Conservation (phyloP, 495 filamentous ascomycete genomes). For the Neurospora sp. region DNA sequence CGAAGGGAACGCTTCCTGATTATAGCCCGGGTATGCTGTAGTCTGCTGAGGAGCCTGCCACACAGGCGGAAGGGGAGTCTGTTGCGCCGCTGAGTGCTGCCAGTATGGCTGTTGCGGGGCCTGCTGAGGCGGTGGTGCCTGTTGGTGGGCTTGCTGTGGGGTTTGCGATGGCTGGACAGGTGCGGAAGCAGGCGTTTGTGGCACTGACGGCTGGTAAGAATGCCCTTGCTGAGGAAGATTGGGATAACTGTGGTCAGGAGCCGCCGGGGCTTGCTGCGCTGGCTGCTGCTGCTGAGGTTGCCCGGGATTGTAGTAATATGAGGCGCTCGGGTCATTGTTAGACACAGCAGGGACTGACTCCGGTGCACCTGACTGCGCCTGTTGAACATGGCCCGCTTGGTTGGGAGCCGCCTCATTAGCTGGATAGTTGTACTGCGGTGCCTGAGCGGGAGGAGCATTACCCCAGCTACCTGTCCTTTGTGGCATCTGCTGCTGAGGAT, state of each 20-base stretch:
- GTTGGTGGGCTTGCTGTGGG: constrained; percentile 20
- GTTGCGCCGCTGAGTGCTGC: constrained; percentile 28
- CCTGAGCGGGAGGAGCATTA: constrained; percentile 20
- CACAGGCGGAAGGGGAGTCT: constrained; percentile 29
- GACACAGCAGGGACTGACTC: constrained; percentile 16
- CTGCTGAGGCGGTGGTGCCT: constrained; percentile 19
- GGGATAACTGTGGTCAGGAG: constrained; percentile 31
- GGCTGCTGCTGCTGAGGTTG: constrained; percentile 7
- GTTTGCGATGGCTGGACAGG: constrained; percentile 32
- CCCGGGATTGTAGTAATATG: constrained; percentile 39
- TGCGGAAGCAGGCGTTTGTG: constrained; percentile 33
- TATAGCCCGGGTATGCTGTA: constrained; percentile 45
- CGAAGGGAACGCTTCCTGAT: constrained; percentile 53
- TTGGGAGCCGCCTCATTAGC: constrained; percentile 20
- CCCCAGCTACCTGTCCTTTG: constrained; percentile 40
- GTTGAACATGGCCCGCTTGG: constrained; percentile 20
- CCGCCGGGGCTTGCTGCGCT: constrained; percentile 22
- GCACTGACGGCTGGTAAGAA: constrained; percentile 27
- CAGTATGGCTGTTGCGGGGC: constrained; percentile 27
- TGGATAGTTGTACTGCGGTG: constrained; percentile 24
- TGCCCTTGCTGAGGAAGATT: constrained; percentile 33
- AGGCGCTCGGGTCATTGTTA: constrained; percentile 34
- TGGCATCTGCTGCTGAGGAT: constrained; percentile 36
- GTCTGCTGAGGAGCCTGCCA: constrained; percentile 32
- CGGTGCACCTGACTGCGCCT: constrained; percentile 23